Evolutionary conservation across 305 asterid genomes (phyloP).

Genomic region (Fraxinus nigra): DNA sequence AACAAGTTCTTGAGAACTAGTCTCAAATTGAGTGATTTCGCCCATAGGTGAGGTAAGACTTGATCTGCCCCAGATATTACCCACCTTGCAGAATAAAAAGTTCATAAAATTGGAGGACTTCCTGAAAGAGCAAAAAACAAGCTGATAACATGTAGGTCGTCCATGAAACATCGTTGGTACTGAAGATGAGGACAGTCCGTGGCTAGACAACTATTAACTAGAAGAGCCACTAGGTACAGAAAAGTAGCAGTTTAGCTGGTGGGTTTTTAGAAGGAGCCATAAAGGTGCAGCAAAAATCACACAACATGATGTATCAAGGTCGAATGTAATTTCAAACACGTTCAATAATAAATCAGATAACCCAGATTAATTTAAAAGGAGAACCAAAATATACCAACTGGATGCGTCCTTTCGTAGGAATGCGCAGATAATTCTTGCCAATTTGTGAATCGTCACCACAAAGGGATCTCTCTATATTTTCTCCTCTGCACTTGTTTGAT

Average conservation of each 20-base stretch:
- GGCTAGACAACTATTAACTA: neutral
- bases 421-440: constrained; percentile 49
- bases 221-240: neutral
- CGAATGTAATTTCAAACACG: neutral
- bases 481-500: constrained; percentile 38
- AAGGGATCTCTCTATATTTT: constrained; percentile 31
- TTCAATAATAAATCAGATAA: neutral
- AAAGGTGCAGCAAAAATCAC: constrained; percentile 5
- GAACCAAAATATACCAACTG: constrained; percentile 57
- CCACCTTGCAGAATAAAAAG: neutral
- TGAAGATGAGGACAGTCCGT: neutral
- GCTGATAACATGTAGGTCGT: neutral
- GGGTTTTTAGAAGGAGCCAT: neutral
- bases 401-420: constrained; percentile 79
- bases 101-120: neutral
- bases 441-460: constrained; percentile 31
- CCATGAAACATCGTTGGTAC: neutral
- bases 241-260: constrained; percentile 6
- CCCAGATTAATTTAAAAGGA: constrained; percentile 8
- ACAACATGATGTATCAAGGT: neutral
- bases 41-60: neutral
- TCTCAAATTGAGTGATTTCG: neutral
- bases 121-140: neutral
- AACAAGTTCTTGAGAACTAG: neutral
- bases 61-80: neutral